Percentiles rank a stretch among this genome's conserved stretches.
Evolutionary conservation across 106 monocot genomes (phyloP).

Genomic region (Allium sativum): DNA sequence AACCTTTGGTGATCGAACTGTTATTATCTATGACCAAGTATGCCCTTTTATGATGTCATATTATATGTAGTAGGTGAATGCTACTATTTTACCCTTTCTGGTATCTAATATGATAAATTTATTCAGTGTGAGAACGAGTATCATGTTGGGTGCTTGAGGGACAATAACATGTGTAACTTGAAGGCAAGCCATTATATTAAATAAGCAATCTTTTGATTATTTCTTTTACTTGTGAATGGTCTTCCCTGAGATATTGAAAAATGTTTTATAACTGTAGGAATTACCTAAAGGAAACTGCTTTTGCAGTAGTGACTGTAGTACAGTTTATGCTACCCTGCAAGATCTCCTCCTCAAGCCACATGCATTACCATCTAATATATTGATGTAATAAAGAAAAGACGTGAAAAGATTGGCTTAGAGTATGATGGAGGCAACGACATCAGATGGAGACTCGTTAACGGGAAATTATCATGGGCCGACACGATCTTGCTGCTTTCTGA

Average conservation of each 20-base stretch:
- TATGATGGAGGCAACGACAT: conserved; percentile 27
- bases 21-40: conserved; percentile 68
- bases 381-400: conserved; percentile 58
- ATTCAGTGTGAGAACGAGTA: conserved; percentile 92
- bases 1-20: conserved; percentile 51
- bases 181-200: conserved; percentile 27
- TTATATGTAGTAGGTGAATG: not conserved
- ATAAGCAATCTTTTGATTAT: no score
- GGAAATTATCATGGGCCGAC: conserved; percentile 47
- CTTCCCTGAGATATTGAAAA: no score
- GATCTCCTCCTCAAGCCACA: conserved; percentile 45
- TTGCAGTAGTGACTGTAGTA: conserved; percentile 58
- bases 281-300: conserved; percentile 85
- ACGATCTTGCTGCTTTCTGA: conserved; percentile 57
- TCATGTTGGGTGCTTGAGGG: conserved; percentile 92
- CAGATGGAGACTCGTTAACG: conserved; percentile 84
- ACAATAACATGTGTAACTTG: conserved; percentile 68
- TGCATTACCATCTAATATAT: conserved; percentile 23
- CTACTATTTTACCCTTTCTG: not conserved
- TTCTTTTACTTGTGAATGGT: no score
- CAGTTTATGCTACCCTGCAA: conserved; percentile 47
- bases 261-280: conserved; percentile 37
- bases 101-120: conserved; percentile 3
- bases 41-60: not conserved
- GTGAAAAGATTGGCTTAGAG: conserved; percentile 33